These are phyloP conservation scores for Allomyces javanicus DNA, from an alignment of 192 early-diverging fungal genomes.

Conservation along the genomic window DNA sequence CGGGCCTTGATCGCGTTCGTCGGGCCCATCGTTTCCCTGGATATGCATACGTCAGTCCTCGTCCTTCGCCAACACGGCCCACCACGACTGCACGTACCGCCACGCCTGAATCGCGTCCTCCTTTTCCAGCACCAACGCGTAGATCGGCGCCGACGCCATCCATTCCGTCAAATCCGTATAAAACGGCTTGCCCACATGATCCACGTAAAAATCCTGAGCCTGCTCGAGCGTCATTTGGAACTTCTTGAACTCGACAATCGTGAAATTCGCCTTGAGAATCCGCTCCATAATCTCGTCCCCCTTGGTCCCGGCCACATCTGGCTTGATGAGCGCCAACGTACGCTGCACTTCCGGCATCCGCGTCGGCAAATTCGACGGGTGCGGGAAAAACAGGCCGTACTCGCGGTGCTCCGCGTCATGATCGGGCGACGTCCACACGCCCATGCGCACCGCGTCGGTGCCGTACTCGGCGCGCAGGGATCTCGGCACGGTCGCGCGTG, in stretches of 20 bases:
- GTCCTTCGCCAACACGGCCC: background rate
- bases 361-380: constrained; percentile 5
- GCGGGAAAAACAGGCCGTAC: background rate
- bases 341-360: constrained; percentile 9
- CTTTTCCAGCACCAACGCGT: constrained; percentile 34
- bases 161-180: constrained; percentile 22
- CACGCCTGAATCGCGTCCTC: constrained; percentile 27
- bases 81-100: constrained; percentile 16
- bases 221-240: constrained; percentile 14
- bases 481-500: too few species aligned
- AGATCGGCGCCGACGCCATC: constrained; percentile 29
- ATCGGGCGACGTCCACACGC: too few species aligned
- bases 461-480: background rate
- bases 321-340: constrained; percentile 32
- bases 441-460: background rate
- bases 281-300: constrained; percentile 26
- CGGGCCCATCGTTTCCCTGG: constrained; percentile 15
- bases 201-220: constrained; percentile 14
- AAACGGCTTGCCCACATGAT: constrained; percentile 14
- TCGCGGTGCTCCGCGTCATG: constrained; percentile 17
- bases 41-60: background rate
- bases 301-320: constrained; percentile 15
- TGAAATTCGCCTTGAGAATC: constrained; percentile 6
- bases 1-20: constrained; percentile 34
- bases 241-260: constrained; percentile 20